Evolutionary conservation across 352 stramenopile species (phyloP).

Genomic region (Phytophthora lateralis): DNA sequence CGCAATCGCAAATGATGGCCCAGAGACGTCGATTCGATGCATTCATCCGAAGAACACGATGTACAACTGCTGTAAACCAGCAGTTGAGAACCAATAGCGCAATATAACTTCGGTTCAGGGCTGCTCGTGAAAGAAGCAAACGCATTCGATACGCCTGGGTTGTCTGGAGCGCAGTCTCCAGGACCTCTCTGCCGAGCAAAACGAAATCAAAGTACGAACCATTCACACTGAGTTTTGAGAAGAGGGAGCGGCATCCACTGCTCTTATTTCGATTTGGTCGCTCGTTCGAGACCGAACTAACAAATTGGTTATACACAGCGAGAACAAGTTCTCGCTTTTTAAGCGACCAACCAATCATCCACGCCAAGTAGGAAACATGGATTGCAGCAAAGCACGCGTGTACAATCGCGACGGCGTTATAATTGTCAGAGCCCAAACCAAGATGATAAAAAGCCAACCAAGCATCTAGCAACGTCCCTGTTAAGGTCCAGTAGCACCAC

Average conservation of each 20-base stretch:
- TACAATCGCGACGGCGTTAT: conserved; percentile 6
- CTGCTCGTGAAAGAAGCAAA: conserved; percentile 23
- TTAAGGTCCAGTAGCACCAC: background rate
- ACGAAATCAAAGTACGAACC: conserved; percentile 28
- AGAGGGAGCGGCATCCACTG: background rate
- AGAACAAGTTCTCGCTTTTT: conserved; percentile 7
- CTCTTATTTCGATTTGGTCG: background rate
- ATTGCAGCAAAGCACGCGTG: conserved; percentile 3
- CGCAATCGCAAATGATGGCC: conserved; percentile 21
- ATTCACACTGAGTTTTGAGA: conserved; percentile 11
- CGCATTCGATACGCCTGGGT: conserved; percentile 37
- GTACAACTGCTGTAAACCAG: conserved; percentile 22
- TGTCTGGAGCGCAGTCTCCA: conserved; percentile 31
- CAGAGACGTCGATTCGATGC: conserved; percentile 4
- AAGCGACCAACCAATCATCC: conserved; percentile 21
- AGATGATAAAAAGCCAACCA: conserved; percentile 6
- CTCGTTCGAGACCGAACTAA: too few relatives aligned
- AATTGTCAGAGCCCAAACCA: conserved; percentile 4
- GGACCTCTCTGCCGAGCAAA: conserved; percentile 20
- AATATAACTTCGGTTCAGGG: conserved; percentile 28
- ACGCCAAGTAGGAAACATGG: conserved; percentile 14
- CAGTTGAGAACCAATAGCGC: conserved; percentile 37
- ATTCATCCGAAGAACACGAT: conserved; percentile 4
- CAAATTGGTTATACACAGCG: conserved; percentile 13
- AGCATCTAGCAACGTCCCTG: too few relatives aligned